Evolutionary conservation across 2,329 filamentous ascomycete species (phyloP), one percentile per base, ranked within the genome.

Genomic region (Penicillium sp.): DNA sequence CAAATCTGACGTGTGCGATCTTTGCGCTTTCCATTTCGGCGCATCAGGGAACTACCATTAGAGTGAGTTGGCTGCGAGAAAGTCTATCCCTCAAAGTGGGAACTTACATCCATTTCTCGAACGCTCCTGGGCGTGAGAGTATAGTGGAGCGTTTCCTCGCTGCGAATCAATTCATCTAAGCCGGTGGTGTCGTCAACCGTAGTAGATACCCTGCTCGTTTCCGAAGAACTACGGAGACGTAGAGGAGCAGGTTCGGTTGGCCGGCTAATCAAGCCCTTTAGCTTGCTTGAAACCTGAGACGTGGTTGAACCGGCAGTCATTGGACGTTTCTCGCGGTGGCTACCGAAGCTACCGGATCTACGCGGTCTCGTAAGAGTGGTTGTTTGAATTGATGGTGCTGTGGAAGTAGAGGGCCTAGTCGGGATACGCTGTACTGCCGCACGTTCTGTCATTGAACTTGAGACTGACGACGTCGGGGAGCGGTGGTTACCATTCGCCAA

Each of bases 81-180:
- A 31, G 45, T n/a, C 19, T 26, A 31, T 47, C 30, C 3, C n/a
- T 41, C 19, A 15, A 5, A 61, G 15, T 17, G 13, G 51, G 29
- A 26, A 81, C 86, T 79, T 79, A 91, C 90, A 75, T 91, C 88
- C 69, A 91, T 88, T 66, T 91, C 86, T 64, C 90, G 88, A 85
- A 94, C 91, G 68, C 85, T 91, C 71, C 91, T 88, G 0, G 91
- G 91, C 0, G 91, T 95, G 30, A 94, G 82, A 1, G 91, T 94
- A 74, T 90, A 94, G 69, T 91, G 91, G 48, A 94, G 88, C 1
- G 91, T 94, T 72, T 93, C 87, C 69, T 92, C 90, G 74, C 91
- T 93, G 60, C 91, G 87, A 65, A 95, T 93, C 55, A 94, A 82
- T 68, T 93, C 85, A 71, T 95, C 91, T 70, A 95, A 90, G 68